A percentile compares a stretch with the other conserved stretches of the same genome.
These are phyloP conservation scores for Pleurotus platypus DNA, from an alignment of 768 basidiomycete genomes.

Conservation along the genomic window DNA sequence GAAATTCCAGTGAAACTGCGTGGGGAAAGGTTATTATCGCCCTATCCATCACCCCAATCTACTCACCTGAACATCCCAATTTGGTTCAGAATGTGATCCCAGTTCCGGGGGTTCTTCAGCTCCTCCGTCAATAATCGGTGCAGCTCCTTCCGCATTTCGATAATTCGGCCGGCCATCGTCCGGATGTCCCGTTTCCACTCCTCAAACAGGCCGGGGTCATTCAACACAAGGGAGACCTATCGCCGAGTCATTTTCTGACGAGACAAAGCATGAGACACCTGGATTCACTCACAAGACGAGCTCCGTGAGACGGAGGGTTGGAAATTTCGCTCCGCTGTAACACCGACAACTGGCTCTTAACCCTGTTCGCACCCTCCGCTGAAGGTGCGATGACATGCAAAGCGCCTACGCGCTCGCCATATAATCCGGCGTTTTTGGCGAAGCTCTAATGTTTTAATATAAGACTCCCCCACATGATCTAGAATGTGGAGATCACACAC, in stretches of 20 bases:
- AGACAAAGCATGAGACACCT: neutral
- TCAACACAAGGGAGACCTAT: constrained; percentile 80
- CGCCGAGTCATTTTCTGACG: constrained; percentile 1
- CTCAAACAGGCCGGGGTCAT: constrained; percentile 65
- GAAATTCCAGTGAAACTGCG: constrained; percentile 82
- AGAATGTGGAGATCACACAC: constrained; percentile 33
- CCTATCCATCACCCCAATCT: constrained; percentile 4
- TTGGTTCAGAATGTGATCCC: constrained; percentile 95
- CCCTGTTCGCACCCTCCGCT: constrained; percentile 63
- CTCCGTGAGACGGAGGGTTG: constrained; percentile 90
- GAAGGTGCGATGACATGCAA: constrained; percentile 73
- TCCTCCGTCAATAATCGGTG: constrained; percentile 70
- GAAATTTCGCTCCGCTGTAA: constrained; percentile 93
- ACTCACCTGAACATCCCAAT: constrained; percentile 96
- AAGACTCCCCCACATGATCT: neutral
- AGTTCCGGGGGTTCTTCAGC: constrained; percentile 84
- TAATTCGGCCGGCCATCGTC: constrained; percentile 93
- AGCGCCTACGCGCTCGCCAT: constrained; percentile 94
- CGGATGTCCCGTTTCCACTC: constrained; percentile 90
- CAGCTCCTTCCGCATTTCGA: constrained; percentile 83
- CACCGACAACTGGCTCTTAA: constrained; percentile 88
- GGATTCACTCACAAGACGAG: constrained; percentile 58
- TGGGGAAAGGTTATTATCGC: neutral
- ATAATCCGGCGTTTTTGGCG: constrained; percentile 95
- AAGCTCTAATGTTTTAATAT: constrained; percentile 62